Conservation (phyloP, 164 flowering plant genomes). For the Stephania japonica region DNA sequence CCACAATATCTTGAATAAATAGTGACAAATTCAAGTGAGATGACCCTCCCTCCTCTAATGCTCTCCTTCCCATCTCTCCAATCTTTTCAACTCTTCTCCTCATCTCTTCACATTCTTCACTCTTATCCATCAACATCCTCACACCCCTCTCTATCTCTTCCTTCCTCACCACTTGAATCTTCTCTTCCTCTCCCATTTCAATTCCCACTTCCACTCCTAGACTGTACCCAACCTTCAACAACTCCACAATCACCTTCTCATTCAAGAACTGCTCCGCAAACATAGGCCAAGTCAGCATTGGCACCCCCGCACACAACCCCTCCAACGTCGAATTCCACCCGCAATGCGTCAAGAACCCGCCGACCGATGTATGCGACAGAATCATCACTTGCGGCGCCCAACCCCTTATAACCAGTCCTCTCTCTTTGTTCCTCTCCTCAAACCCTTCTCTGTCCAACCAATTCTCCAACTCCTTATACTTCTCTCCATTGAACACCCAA, state of each 20-base stretch:
- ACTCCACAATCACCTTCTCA: constrained; percentile 31
- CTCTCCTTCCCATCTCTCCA: constrained; percentile 25
- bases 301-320: constrained; percentile 8
- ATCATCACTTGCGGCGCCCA: constrained; percentile 67
- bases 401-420: constrained; percentile 47
- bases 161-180: constrained; percentile 23
- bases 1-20: constrained; percentile 25
- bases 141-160: constrained; percentile 32
- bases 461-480: constrained; percentile 18
- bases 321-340: constrained; percentile 37
- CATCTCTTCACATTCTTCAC: constrained; percentile 34
- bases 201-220: constrained; percentile 27
- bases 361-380: constrained; percentile 39
- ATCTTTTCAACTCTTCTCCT: constrained; percentile 30
- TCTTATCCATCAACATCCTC: constrained; percentile 29
- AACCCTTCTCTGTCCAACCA: constrained; percentile 34
- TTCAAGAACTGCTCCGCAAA: constrained; percentile 13
- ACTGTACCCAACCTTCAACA: constrained; percentile 16
- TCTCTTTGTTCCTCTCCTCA: constrained; percentile 38
- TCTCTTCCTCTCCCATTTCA: constrained; percentile 20
- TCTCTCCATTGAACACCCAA: constrained; percentile 32
- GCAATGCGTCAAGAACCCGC: constrained; percentile 60
- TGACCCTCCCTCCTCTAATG: constrained; percentile 41
- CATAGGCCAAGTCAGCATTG: constrained; percentile 10
- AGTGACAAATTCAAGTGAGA: constrained; percentile 26